Percentiles rank a stretch among this genome's conserved stretches.
phyloP scores from a whole-genome alignment of 2,329 filamentous ascomycete species.

The Huntiella savannae region DNA sequence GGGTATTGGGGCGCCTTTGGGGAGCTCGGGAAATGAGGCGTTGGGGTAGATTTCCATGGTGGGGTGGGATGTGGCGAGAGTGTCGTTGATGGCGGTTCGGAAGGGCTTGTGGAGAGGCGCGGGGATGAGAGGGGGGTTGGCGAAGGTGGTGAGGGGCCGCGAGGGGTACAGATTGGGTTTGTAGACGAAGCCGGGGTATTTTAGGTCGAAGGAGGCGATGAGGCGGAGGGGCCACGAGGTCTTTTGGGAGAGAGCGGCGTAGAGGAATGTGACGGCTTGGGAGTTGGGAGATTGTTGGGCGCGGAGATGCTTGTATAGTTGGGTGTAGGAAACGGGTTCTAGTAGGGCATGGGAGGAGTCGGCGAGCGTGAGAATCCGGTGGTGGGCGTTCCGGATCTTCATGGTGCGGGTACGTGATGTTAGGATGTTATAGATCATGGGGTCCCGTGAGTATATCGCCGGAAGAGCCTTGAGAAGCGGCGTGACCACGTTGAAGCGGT shows the following conservation, averaged over 20 bases:
- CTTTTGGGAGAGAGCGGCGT: constrained; percentile 15
- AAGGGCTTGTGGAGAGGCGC: constrained; percentile 3
- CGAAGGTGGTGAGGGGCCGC: constrained; percentile 1
- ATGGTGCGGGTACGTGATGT: constrained; percentile 6
- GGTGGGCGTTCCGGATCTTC: neutral
- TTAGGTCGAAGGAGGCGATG: constrained; percentile 12
- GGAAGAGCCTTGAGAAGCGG: neutral
- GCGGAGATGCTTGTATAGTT: constrained; percentile 7
- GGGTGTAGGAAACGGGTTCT: constrained; percentile 6
- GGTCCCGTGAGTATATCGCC: constrained; percentile 1
- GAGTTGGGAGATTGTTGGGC: constrained; percentile 13
- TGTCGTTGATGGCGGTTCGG: neutral
- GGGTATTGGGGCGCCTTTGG: too few species aligned
- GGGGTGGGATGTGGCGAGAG: neutral
- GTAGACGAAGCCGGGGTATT: constrained; percentile 8
- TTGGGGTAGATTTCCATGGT: neutral
- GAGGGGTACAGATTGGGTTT: neutral
- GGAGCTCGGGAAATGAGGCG: neutral
- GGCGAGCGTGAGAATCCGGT: neutral
- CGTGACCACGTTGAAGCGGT: constrained; percentile 13
- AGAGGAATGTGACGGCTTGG: constrained; percentile 19
- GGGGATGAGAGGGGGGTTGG: constrained; percentile 10
- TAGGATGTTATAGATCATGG: constrained; percentile 8
- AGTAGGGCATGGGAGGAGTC: neutral
- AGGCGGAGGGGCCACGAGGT: constrained; percentile 17